Evolutionary conservation across 306 rosid genomes (phyloP).

Genomic region (Ziziphus jujuba): DNA sequence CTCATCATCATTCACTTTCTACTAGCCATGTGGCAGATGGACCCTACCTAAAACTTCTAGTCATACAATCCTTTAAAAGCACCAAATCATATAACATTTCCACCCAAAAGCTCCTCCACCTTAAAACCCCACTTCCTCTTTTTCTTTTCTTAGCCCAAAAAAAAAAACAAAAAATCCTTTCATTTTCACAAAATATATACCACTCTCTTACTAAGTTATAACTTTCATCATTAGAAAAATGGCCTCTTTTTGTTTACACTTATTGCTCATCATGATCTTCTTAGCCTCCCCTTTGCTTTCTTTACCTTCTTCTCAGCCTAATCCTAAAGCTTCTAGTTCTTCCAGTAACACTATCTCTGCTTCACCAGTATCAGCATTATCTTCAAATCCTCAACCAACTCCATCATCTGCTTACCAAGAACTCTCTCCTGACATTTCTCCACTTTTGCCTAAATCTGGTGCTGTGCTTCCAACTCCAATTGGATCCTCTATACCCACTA

Average conservation of each 20-base stretch:
- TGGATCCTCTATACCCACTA: conserved; percentile 62
- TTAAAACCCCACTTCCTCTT: conserved; percentile 20
- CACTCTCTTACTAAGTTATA: conserved; percentile 22
- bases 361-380: conserved; percentile 41
- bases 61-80: conserved; percentile 29
- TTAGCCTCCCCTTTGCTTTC: conserved; percentile 46
- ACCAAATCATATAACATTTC: conserved; percentile 50
- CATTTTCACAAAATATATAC: conserved; percentile 19
- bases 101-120: conserved; percentile 29
- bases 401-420: conserved; percentile 48
- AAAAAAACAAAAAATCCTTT: conserved; percentile 7
- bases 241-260: conserved; percentile 55
- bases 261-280: conserved; percentile 44
- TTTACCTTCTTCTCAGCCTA: conserved; percentile 23
- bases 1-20: conserved; percentile 34
- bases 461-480: conserved; percentile 53
- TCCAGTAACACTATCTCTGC: conserved; percentile 40
- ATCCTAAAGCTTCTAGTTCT: conserved; percentile 39
- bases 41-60: conserved; percentile 40
- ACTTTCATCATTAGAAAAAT: conserved; percentile 47
- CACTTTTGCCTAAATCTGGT: conserved; percentile 82
- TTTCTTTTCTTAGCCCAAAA: background rate
- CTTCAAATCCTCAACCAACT: conserved; percentile 36
- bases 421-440: conserved; percentile 79
- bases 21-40: conserved; percentile 38